A percentile compares a stretch with the other conserved stretches of the same genome.
phyloP scores from a whole-genome alignment of 768 basidiomycete genomes.

The Butyriboletus loyo region DNA sequence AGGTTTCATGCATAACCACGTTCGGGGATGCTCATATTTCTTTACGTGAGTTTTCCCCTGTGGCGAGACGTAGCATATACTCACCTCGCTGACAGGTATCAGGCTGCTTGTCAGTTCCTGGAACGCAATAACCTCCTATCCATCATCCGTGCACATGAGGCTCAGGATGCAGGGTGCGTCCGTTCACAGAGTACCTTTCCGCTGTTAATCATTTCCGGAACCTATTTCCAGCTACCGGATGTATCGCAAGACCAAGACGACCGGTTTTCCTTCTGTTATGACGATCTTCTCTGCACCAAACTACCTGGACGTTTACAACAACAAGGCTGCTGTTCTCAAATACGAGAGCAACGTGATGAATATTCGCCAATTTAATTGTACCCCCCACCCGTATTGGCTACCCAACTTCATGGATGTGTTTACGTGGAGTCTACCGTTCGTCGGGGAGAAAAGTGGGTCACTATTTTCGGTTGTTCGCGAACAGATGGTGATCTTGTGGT shows the following conservation, averaged over 20 bases:
- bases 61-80: neutral
- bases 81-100: conserved; percentile 58
- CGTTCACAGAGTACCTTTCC: neutral
- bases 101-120: conserved; percentile 95
- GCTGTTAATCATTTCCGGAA: neutral
- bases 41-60: conserved; percentile 55
- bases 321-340: conserved; percentile 98
- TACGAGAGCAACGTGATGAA: conserved; percentile 99
- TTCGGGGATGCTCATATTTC: conserved; percentile 96
- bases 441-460: conserved; percentile 88
- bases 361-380: conserved; percentile 96
- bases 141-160: conserved; percentile 97
- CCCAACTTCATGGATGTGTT: conserved; percentile 99
- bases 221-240: conserved; percentile 72
- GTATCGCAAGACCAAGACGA: conserved; percentile 98
- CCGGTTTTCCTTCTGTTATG: conserved; percentile 99
- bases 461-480: neutral
- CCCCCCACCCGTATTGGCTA: conserved; percentile 95
- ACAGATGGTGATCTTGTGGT: conserved; percentile 3
- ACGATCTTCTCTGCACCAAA: conserved; percentile 99
- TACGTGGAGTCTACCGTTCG: conserved; percentile 98
- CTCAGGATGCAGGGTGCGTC: conserved; percentile 93
- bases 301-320: conserved; percentile 98
- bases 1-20: conserved; percentile 92
- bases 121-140: conserved; percentile 96